These are phyloP conservation scores for Metschnikowia kofuensis DNA, from an alignment of 805 yeast species.

Conservation along the genomic window DNA sequence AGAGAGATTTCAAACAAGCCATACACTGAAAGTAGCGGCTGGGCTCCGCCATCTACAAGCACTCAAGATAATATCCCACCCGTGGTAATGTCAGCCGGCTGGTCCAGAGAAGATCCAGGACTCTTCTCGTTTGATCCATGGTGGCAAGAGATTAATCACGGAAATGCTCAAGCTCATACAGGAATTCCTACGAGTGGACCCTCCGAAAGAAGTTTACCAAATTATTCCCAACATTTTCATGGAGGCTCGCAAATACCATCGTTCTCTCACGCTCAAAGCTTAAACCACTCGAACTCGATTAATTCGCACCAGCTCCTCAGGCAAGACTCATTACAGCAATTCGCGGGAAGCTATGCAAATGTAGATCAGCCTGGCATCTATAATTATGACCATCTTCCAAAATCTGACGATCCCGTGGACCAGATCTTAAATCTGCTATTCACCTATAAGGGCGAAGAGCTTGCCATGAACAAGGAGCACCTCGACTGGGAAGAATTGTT, in stretches of 20 bases:
- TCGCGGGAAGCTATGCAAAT: not conserved
- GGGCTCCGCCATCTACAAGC: too few relatives aligned
- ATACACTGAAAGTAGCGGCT: too few relatives aligned
- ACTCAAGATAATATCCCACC: too few relatives aligned
- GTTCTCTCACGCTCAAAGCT: not conserved
- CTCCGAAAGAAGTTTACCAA: too few relatives aligned
- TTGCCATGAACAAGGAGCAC: not conserved
- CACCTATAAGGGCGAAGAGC: conserved; percentile 16
- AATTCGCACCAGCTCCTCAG: not conserved
- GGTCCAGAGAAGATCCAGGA: too few relatives aligned
- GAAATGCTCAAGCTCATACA: too few relatives aligned
- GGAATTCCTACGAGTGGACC: too few relatives aligned
- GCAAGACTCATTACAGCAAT: not conserved
- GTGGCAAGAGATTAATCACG: too few relatives aligned
- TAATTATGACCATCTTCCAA: conserved; percentile 6
- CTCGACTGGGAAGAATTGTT: conserved; percentile 17
- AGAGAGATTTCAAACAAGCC: too few relatives aligned
- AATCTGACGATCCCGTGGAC: conserved; percentile 6
- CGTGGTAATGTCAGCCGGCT: too few relatives aligned
- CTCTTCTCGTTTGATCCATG: too few relatives aligned
- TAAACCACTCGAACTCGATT: too few relatives aligned
- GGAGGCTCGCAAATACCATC: not conserved
- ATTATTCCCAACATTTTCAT: not conserved
- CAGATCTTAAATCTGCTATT: conserved; percentile 11
- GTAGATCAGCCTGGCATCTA: not conserved